Percentiles rank a stretch among this genome's conserved stretches.
phyloP scores from a whole-genome alignment of 164 flowering plant genomes.

The Vitis labrusca region DNA sequence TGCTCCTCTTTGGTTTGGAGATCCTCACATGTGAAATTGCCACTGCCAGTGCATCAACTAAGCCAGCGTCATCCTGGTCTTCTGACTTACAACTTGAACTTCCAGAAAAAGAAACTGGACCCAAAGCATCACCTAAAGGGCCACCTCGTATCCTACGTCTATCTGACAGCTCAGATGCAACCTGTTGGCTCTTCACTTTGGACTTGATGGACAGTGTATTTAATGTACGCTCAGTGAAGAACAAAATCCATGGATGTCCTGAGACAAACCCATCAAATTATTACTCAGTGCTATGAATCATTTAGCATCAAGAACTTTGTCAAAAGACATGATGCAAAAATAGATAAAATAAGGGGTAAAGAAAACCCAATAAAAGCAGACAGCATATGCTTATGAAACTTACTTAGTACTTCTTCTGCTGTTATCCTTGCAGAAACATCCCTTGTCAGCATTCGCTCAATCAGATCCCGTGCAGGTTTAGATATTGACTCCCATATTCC shows the following conservation, averaged over 20 bases:
- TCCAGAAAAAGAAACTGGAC: slow-evolving; percentile 15
- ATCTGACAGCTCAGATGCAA: slow-evolving; percentile 12
- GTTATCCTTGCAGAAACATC: slow-evolving; percentile 77
- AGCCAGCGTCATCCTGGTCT: slow-evolving; percentile 55
- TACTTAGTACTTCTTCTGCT: slow-evolving; percentile 90
- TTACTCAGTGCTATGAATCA: not conserved
- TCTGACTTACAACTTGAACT: slow-evolving; percentile 34
- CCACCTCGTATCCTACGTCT: slow-evolving; percentile 9
- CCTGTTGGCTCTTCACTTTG: slow-evolving; percentile 38
- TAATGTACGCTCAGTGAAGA: slow-evolving; percentile 68
- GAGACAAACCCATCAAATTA: slow-evolving; percentile 14
- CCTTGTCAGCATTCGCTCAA: slow-evolving; percentile 79
- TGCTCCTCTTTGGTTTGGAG: slow-evolving; percentile 86
- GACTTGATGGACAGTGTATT: slow-evolving; percentile 54
- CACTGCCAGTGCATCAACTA: slow-evolving; percentile 78
- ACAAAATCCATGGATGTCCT: slow-evolving; percentile 92
- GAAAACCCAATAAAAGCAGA: too few relatives aligned
- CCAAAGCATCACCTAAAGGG: slow-evolving; percentile 14
- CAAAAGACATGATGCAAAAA: too few relatives aligned
- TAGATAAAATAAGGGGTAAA: too few relatives aligned
- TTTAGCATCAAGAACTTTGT: not conserved
- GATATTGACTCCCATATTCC: slow-evolving; percentile 85
- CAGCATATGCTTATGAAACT: slow-evolving; percentile 18
- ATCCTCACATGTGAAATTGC: slow-evolving; percentile 84
- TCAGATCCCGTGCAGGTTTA: slow-evolving; percentile 80